These are phyloP conservation scores for Cerrena zonata DNA, from an alignment of 1,284 basidiomycete species.

Conservation along the genomic window DNA sequence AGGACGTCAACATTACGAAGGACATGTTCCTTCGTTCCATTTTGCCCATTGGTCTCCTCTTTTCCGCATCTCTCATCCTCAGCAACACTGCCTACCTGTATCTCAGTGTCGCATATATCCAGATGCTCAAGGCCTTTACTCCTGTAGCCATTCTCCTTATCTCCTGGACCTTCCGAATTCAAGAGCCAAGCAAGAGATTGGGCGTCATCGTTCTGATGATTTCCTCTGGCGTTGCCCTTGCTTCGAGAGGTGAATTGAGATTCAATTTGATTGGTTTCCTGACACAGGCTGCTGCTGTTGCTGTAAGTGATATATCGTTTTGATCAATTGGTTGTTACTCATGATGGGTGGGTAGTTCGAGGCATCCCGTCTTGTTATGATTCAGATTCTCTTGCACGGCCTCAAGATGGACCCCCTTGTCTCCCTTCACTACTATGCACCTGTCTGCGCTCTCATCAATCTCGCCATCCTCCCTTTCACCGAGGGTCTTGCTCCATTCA, in stretches of 20 bases:
- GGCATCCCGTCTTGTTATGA: slow-evolving; percentile 90
- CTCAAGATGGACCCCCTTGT: slow-evolving; percentile 97
- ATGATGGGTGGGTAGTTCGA: slow-evolving; percentile 57
- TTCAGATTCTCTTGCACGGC: slow-evolving; percentile 90
- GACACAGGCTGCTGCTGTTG: slow-evolving; percentile 77
- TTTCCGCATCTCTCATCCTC: slow-evolving; percentile 86
- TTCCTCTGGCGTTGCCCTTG: slow-evolving; percentile 83
- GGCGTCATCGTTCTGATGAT: slow-evolving; percentile 87
- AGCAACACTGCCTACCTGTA: slow-evolving; percentile 94
- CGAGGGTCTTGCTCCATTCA: slow-evolving; percentile 86
- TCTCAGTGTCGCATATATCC: slow-evolving; percentile 88
- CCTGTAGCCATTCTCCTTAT: slow-evolving; percentile 94
- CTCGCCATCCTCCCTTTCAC: slow-evolving; percentile 79
- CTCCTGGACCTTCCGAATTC: slow-evolving; percentile 84
- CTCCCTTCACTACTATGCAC: slow-evolving; percentile 92
- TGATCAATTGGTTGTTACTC: slow-evolving; percentile 9
- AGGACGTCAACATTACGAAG: slow-evolving; percentile 81
- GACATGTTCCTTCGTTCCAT: slow-evolving; percentile 84
- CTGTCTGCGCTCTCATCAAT: slow-evolving; percentile 92
- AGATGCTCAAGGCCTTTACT: slow-evolving; percentile 99
- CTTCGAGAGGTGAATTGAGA: slow-evolving; percentile 80
- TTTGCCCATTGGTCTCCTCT: slow-evolving; percentile 87
- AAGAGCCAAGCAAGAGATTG: slow-evolving; percentile 80
- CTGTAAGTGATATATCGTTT: slow-evolving; percentile 42
- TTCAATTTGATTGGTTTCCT: slow-evolving; percentile 87